These are phyloP conservation scores for Penicillium sp. DNA, from an alignment of 2,329 filamentous ascomycete genomes.

Conservation along the genomic window DNA sequence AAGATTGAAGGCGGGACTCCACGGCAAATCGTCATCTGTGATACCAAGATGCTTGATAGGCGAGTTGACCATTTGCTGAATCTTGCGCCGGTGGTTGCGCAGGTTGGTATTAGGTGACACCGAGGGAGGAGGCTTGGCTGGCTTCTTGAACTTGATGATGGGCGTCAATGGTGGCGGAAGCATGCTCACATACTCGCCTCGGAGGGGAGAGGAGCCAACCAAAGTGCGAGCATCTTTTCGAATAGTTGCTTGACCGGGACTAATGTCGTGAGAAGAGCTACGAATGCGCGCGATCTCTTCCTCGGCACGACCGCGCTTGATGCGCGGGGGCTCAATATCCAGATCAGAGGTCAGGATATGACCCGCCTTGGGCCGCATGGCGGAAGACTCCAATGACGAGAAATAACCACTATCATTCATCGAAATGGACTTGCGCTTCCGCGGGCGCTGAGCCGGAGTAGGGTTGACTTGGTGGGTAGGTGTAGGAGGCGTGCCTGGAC, in stretches of 20 bases:
- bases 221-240: conserved; percentile 37
- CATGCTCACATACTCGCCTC: conserved; percentile 58
- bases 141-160: conserved; percentile 75
- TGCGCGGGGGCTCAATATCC: conserved; percentile 71
- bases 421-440: conserved; percentile 75
- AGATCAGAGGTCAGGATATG: conserved; percentile 73
- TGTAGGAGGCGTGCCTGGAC: conserved; percentile 73
- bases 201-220: conserved; percentile 68
- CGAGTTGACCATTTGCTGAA: conserved; percentile 78
- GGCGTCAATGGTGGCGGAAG: conserved; percentile 80
- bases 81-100: conserved; percentile 80
- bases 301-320: conserved; percentile 88
- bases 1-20: conserved; percentile 56
- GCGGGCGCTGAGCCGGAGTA: conserved; percentile 64
- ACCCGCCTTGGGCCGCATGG: conserved; percentile 66
- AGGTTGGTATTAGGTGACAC: conserved; percentile 93
- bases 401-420: conserved; percentile 97
- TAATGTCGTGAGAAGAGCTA: conserved; percentile 83
- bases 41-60: conserved; percentile 58
- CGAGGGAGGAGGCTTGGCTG: conserved; percentile 67
- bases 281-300: conserved; percentile 93
- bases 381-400: conserved; percentile 92
- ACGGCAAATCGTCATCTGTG: conserved; percentile 45
- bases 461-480: conserved; percentile 63
- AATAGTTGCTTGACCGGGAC: conserved; percentile 63